Conservation (phyloP, 176 grass and related monocot species). For the Oryza coarctata region DNA sequence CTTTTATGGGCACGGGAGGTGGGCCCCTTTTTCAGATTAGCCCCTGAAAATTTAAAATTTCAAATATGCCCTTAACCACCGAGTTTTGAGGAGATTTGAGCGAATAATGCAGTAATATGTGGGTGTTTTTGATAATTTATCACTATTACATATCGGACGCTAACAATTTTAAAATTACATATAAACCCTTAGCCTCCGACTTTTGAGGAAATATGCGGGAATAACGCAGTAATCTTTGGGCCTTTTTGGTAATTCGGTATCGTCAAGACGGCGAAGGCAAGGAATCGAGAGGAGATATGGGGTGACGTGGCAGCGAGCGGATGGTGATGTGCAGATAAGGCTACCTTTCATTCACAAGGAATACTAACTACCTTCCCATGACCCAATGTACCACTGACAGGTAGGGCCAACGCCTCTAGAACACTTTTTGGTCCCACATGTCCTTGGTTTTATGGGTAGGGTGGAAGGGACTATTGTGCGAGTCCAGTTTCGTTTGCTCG, state of each 20-base stretch:
- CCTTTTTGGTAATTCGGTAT: background rate
- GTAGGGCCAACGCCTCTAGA: background rate
- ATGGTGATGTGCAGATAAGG: constrained; percentile 37
- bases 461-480: accelerated
- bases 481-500: background rate
- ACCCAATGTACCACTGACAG: background rate
- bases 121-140: no score
- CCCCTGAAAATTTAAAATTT: accelerated
- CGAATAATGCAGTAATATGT: background rate
- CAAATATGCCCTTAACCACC: accelerated
- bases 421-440: accelerated
- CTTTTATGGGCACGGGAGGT: background rate
- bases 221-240: background rate
- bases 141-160: no score
- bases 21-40: background rate
- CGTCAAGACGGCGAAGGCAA: background rate
- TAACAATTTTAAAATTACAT: accelerated
- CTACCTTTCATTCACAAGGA: background rate
- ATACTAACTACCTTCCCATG: background rate
- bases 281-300: constrained; percentile 5
- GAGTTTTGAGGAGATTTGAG: background rate
- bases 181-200: accelerated
- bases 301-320: constrained; percentile 35
- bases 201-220: background rate
- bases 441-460: accelerated